phyloP scores from a whole-genome alignment of 2,329 filamentous ascomycete species.

The Sporothrix mexicana region DNA sequence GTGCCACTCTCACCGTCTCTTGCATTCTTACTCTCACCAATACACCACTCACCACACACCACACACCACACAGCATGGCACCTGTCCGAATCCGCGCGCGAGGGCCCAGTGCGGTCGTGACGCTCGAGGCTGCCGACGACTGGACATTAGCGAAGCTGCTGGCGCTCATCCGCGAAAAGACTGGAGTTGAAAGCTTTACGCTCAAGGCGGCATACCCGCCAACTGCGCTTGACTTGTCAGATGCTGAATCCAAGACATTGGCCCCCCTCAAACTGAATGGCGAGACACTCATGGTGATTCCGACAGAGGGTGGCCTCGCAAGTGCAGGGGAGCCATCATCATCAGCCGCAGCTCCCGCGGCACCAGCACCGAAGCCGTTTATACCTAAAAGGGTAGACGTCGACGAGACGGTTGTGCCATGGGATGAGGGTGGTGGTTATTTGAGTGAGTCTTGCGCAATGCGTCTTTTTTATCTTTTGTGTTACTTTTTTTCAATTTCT shows the following conservation, averaged over 20 bases:
- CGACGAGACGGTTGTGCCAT: conserved; percentile 54
- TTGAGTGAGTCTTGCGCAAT: conserved; percentile 50
- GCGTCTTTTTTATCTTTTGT: too few relatives aligned
- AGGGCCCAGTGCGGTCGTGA: conserved; percentile 73
- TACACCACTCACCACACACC: not conserved
- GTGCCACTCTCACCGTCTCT: not conserved
- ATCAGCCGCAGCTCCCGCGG: conserved; percentile 30
- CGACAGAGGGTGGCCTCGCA: conserved; percentile 44
- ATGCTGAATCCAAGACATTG: conserved; percentile 51
- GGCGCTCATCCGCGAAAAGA: conserved; percentile 65
- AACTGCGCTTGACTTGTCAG: conserved; percentile 67
- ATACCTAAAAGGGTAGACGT: conserved; percentile 46
- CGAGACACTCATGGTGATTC: conserved; percentile 59
- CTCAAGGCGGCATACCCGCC: conserved; percentile 88
- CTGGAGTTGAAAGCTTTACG: conserved; percentile 69
- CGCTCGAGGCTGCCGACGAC: conserved; percentile 62
- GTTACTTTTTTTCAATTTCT: too few relatives aligned
- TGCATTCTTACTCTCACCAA: not conserved
- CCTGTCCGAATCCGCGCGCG: conserved; percentile 74
- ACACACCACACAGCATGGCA: conserved; percentile 27
- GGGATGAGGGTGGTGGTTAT: conserved; percentile 57
- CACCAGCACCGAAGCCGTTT: conserved; percentile 41
- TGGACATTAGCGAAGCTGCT: conserved; percentile 69
- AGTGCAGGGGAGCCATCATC: conserved; percentile 32
- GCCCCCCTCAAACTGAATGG: conserved; percentile 53